phyloP scores from a whole-genome alignment of 306 rosid species.

The Inga laurina region DNA sequence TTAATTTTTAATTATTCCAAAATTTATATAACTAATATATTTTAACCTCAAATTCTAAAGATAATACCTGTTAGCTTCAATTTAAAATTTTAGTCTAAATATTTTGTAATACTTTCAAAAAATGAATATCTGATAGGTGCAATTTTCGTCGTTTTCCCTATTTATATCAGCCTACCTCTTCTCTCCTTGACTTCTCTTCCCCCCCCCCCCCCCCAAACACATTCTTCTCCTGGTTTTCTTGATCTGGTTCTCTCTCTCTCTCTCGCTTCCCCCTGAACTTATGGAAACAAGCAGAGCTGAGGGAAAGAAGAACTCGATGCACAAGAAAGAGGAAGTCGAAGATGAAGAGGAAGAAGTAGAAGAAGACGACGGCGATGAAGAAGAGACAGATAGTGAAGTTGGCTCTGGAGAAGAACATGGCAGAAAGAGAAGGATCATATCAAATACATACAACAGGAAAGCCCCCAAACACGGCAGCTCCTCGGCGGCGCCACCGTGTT shows the following conservation, averaged over 20 bases:
- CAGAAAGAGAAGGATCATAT: conserved; percentile 43
- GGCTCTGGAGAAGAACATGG: conserved; percentile 53
- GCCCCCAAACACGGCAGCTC: conserved; percentile 52
- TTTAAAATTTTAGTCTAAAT: background rate
- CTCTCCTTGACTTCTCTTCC: conserved; percentile 28
- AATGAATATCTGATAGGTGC: background rate
- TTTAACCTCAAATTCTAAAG: background rate
- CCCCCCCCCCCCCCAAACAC: background rate
- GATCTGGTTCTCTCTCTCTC: conserved; percentile 48
- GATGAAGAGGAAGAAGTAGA: conserved; percentile 36
- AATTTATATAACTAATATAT: no score
- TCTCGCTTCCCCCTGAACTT: background rate
- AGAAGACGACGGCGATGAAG: background rate
- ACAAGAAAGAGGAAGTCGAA: conserved; percentile 40
- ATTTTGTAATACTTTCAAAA: background rate
- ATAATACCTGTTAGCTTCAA: background rate
- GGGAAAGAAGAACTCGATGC: conserved; percentile 57
- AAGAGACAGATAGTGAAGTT: background rate
- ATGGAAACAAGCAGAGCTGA: conserved; percentile 70
- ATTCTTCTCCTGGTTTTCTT: conserved; percentile 15
- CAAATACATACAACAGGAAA: conserved; percentile 36
- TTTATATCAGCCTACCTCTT: conserved; percentile 26
- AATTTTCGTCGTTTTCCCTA: background rate
- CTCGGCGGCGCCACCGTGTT: conserved; percentile 41
- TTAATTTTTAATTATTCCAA: no score